Evolutionary conservation across 1,284 basidiomycete genomes (phyloP), one percentile per base, ranked within the genome.

Genomic region (Tilletia horrida): DNA sequence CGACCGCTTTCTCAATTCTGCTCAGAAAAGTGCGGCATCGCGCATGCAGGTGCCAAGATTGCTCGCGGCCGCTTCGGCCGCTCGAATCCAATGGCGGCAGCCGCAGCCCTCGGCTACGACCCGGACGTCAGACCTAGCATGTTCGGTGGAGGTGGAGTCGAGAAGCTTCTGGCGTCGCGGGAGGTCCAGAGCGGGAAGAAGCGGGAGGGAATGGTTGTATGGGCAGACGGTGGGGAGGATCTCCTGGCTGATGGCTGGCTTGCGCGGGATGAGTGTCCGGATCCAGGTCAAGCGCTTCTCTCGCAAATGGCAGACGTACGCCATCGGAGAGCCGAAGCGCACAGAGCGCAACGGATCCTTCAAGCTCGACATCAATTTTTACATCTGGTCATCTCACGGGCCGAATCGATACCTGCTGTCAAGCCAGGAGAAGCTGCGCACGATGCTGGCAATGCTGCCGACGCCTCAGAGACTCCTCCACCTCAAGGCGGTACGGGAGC

Each of bases 1-100:
- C 50, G 64, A 13, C 74, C 74, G 18, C 68, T 79, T 44, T 77
- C 75, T 44, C 69, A 67, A 43, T 79, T 71, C 61, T 79, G 77
- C 62, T 77, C 75, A 23, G 73, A 79, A 16, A 29, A 69, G 27
- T 79, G 77, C 35, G 77, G 77, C 27, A 70, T 73, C 6, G 31
- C 63, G 3, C 62, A 65, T 14, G 68, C 68, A 8, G 65, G 66
- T n/a, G 47, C 66, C 31, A 55, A 66, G 16, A 66, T 69, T 13
- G 55, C 65, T 42, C 55, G 55, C 31, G 55, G 55, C 8, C 55
- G 55, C 9, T 59, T 35, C 55, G 55, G 55, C 16, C 55, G 55
- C 55, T 59, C 55, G 27, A 59, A 59, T 27, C 27, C 27, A 13
- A n/a, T 35, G 16, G 55, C 55, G 6, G 55, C 55, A 18, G 55